phyloP scores from a whole-genome alignment of 2,329 filamentous ascomycete genomes.

The Hypoxylon sp. region DNA sequence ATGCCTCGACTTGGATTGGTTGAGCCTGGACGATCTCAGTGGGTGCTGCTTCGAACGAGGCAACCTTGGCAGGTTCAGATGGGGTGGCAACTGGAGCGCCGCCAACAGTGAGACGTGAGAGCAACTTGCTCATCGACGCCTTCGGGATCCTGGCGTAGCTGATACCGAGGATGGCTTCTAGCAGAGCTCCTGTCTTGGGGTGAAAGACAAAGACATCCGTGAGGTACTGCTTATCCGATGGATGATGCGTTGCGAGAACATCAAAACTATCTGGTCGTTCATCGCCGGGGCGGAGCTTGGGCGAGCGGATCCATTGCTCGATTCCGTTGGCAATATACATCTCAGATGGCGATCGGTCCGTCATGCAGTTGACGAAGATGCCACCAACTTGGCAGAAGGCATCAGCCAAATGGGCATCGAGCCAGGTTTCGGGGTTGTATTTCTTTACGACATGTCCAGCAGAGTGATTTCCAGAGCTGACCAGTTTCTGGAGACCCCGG shows the following conservation, averaged over 20 bases:
- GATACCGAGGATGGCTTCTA: constrained; percentile 50
- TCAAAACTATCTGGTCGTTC: constrained; percentile 24
- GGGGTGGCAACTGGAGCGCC: constrained; percentile 14
- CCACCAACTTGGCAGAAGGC: constrained; percentile 50
- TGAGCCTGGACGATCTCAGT: constrained; percentile 22
- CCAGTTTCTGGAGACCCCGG: constrained; percentile 43
- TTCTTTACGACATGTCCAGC: constrained; percentile 44
- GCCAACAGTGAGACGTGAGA: constrained; percentile 39
- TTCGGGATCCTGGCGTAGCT: constrained; percentile 44
- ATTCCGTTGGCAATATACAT: constrained; percentile 48
- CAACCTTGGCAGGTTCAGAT: constrained; percentile 19
- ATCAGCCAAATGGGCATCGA: constrained; percentile 47
- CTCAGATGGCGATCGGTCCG: constrained; percentile 38
- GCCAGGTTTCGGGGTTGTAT: constrained; percentile 36
- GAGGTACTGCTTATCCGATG: constrained; percentile 39
- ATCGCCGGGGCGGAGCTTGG: constrained; percentile 29
- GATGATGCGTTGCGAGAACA: constrained; percentile 39
- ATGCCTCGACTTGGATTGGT: not conserved
- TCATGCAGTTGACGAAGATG: constrained; percentile 51
- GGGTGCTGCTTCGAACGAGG: constrained; percentile 25
- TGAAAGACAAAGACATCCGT: constrained; percentile 51
- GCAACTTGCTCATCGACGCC: constrained; percentile 43
- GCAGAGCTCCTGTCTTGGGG: constrained; percentile 39
- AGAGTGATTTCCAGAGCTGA: constrained; percentile 41
- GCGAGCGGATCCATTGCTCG: constrained; percentile 48